Percentiles rank a stretch among this genome's conserved stretches.
phyloP scores from a whole-genome alignment of 2,329 filamentous ascomycete species.

The Beauveria asiatica region DNA sequence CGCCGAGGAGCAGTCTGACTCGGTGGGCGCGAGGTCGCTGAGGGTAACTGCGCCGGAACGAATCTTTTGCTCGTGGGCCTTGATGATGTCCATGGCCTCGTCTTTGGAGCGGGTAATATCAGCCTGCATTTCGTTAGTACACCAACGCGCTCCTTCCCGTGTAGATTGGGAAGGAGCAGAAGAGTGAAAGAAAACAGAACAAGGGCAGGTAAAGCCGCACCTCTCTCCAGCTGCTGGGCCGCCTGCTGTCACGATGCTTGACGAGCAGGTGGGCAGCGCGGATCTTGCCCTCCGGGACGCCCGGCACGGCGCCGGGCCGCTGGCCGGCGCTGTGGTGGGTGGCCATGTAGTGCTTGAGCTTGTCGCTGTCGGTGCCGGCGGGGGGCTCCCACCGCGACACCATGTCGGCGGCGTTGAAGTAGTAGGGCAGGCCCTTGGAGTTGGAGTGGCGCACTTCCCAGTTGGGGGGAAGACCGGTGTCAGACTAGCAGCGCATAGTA shows the following conservation, averaged over 20 bases:
- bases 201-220: constrained; percentile 23
- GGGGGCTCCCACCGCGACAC: constrained; percentile 95
- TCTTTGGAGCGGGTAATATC: constrained; percentile 84
- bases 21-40: constrained; percentile 76
- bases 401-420: constrained; percentile 83
- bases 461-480: constrained; percentile 71
- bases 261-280: constrained; percentile 86
- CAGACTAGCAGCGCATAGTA: constrained; percentile 37
- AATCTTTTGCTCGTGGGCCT: constrained; percentile 68
- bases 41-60: constrained; percentile 58
- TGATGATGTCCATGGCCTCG: constrained; percentile 72
- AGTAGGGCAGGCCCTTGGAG: constrained; percentile 97
- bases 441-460: constrained; percentile 98
- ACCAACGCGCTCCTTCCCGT: too few species aligned
- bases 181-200: not conserved
- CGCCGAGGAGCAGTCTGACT: constrained; percentile 93
- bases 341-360: constrained; percentile 91
- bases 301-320: constrained; percentile 29
- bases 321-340: constrained; percentile 62
- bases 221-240: constrained; percentile 90
- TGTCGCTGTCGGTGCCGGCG: constrained; percentile 76
- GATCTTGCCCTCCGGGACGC: constrained; percentile 67
- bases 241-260: constrained; percentile 82
- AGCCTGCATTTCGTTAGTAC: constrained; percentile 31
- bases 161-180: not conserved